Evolutionary conservation across 805 yeast genomes (phyloP).

Genomic region (Wickerhamomyces canadensis): DNA sequence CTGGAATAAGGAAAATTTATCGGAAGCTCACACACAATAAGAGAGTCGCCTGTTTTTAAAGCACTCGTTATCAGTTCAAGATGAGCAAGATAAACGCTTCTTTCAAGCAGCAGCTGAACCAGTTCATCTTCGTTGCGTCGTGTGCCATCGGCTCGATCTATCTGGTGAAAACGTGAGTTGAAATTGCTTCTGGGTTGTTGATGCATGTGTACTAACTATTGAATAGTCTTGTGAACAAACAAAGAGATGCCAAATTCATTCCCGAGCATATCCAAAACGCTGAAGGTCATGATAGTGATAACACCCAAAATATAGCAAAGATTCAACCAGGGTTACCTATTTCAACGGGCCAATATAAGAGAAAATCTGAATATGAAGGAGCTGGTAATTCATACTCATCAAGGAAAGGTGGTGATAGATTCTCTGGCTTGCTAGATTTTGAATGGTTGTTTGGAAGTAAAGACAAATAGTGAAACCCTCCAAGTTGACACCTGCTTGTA

Average conservation of each 20-base stretch:
- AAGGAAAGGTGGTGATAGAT: conserved; percentile 52
- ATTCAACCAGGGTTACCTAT: conserved; percentile 54
- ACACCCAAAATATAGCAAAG: conserved; percentile 33
- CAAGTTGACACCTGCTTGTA: too few species aligned
- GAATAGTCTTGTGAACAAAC: conserved; percentile 27
- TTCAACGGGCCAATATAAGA: conserved; percentile 28
- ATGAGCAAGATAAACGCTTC: conserved; percentile 13
- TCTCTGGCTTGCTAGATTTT: conserved; percentile 22
- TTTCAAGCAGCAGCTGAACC: conserved; percentile 16
- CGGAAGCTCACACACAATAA: too few species aligned
- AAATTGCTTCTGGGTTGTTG: too few species aligned
- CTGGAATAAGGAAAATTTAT: too few species aligned
- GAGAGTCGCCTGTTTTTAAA: too few species aligned
- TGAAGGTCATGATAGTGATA: conserved; percentile 6
- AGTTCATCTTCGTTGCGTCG: conserved; percentile 21
- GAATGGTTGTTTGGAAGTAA: conserved; percentile 17
- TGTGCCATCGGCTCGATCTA: conserved; percentile 24
- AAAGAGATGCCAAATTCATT: conserved; percentile 30
- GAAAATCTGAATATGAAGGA: conserved; percentile 66
- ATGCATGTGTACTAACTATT: too few species aligned
- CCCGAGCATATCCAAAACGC: conserved; percentile 25
- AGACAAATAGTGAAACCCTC: conserved; percentile 1
- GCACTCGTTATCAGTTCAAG: too few species aligned
- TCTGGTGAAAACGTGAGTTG: conserved; percentile 25
- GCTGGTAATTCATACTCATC: conserved; percentile 54